These are phyloP conservation scores for Trypanosoma rangeli DNA, from an alignment of 208 protist genomes.

Conservation along the genomic window DNA sequence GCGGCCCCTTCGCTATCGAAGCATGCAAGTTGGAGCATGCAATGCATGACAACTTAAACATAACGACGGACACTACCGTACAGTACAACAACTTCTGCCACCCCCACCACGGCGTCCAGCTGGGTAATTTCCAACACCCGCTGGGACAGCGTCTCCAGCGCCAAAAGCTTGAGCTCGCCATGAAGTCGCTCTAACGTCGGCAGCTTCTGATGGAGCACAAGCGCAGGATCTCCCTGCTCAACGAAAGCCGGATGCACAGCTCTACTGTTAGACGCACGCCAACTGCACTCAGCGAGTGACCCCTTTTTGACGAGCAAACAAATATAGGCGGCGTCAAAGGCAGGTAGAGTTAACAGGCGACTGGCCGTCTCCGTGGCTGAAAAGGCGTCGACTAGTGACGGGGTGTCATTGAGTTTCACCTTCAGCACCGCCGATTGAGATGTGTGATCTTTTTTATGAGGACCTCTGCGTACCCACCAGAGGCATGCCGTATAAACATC, in stretches of 20 bases:
- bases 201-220: conserved; percentile 19
- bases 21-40: conserved; percentile 22
- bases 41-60: conserved; percentile 12
- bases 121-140: conserved; percentile 9
- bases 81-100: conserved; percentile 16
- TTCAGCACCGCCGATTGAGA: neutral
- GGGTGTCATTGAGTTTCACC: neutral
- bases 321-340: conserved; percentile 12
- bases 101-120: conserved; percentile 4
- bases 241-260: neutral
- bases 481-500: conserved; percentile 21
- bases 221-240: neutral
- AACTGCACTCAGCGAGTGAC: neutral
- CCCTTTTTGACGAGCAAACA: conserved; percentile 12
- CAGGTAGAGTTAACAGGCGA: conserved; percentile 2
- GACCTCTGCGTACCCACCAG: conserved; percentile 15
- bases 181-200: conserved; percentile 5
- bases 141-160: conserved; percentile 18
- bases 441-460: neutral
- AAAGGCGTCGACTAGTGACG: conserved; percentile 9
- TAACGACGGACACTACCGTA: conserved; percentile 21
- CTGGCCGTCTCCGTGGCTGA: conserved; percentile 13
- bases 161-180: conserved; percentile 8
- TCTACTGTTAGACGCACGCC: neutral
- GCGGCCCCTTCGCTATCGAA: neutral